phyloP scores from a whole-genome alignment of 2,329 filamentous ascomycete genomes.

The Aspergillus eucalypticola region DNA sequence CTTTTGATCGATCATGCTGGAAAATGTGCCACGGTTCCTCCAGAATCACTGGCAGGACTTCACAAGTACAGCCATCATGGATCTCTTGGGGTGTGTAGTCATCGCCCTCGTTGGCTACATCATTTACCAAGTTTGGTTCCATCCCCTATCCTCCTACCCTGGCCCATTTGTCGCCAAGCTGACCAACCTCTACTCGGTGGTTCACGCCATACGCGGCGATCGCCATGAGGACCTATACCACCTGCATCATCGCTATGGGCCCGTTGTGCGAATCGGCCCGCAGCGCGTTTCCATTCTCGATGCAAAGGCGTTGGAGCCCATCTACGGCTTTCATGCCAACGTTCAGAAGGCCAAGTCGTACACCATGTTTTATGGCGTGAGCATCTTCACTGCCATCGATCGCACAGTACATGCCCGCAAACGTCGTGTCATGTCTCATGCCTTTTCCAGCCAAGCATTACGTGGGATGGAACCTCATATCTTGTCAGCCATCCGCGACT shows the following conservation, averaged over 20 bases:
- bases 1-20: neutral
- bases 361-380: neutral
- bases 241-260: neutral
- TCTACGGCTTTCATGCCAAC: neutral
- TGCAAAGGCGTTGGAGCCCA: neutral
- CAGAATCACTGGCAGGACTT: neutral
- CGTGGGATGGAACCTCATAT: slow-evolving; percentile 4
- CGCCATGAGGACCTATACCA: slow-evolving; percentile 3
- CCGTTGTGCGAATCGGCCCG: neutral
- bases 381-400: neutral
- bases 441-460: slow-evolving; percentile 3
- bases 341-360: neutral
- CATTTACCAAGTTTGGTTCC: neutral
- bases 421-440: slow-evolving; percentile 2
- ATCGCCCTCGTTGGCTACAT: neutral
- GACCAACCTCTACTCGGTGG: slow-evolving; percentile 2
- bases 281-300: neutral
- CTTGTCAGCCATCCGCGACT: neutral
- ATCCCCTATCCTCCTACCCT: slow-evolving; percentile 2
- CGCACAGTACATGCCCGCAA: neutral
- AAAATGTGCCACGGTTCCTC: neutral
- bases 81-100: neutral
- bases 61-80: neutral
- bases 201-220: slow-evolving; percentile 2
- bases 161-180: slow-evolving; percentile 4